Percentiles rank a stretch among this genome's conserved stretches.
phyloP scores from a whole-genome alignment of 2,329 filamentous ascomycete species.

The Blumeria graminis region DNA sequence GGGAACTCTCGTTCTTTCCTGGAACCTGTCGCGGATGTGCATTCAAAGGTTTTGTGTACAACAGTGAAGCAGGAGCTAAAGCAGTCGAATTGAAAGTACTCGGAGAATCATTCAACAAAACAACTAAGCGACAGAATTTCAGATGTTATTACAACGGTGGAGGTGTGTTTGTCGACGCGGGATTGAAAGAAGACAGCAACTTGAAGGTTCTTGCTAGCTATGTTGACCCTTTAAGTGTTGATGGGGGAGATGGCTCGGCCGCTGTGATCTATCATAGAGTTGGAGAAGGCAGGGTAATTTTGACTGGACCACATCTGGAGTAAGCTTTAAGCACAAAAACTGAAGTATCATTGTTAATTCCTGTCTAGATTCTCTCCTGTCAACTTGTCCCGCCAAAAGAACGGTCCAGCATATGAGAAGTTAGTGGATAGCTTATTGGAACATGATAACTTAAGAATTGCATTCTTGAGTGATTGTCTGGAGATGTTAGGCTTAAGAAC shows the following conservation, averaged over 20 bases:
- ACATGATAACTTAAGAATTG: constrained; percentile 43
- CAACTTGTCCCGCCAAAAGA: constrained; percentile 47
- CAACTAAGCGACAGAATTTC: constrained; percentile 34
- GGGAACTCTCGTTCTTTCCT: constrained; percentile 75
- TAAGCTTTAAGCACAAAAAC: constrained; percentile 20
- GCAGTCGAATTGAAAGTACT: constrained; percentile 44
- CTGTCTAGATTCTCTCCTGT: constrained; percentile 48
- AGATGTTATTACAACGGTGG: constrained; percentile 83
- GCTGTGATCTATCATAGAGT: constrained; percentile 68
- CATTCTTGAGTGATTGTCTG: constrained; percentile 61
- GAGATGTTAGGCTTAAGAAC: constrained; percentile 61
- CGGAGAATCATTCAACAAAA: constrained; percentile 29
- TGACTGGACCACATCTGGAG: constrained; percentile 88
- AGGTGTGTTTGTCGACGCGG: constrained; percentile 69
- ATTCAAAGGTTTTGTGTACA: constrained; percentile 74
- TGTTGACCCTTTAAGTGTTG: constrained; percentile 47
- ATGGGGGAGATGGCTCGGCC: constrained; percentile 52
- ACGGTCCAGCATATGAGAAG: constrained; percentile 42
- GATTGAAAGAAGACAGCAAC: constrained; percentile 31
- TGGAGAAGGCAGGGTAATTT: constrained; percentile 51
- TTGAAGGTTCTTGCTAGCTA: constrained; percentile 71
- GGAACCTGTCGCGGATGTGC: constrained; percentile 68
- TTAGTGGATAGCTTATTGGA: constrained; percentile 42
- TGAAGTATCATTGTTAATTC: background rate
- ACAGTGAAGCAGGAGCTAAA: constrained; percentile 61